Conservation (phyloP, 306 rosid genomes). For the Notholithocarpus densiflorus region DNA sequence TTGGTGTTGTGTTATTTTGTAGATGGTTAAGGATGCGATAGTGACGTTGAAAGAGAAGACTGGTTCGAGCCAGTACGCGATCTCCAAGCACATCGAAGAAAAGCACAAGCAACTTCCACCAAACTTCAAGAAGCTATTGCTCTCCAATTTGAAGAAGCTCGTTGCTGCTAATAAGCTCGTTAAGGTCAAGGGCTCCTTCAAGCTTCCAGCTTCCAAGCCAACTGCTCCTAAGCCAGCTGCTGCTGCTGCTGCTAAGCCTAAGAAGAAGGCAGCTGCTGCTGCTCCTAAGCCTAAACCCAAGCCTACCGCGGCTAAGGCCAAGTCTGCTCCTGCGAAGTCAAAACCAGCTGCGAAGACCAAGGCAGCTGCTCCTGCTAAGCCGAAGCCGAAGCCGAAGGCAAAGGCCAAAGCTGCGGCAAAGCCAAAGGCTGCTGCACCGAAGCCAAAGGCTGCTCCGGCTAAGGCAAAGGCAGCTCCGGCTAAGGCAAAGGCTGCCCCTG, state of each 20-base stretch:
- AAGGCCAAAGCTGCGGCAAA: constrained; percentile 23
- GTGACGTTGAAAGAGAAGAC: constrained; percentile 65
- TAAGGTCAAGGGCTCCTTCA: constrained; percentile 75
- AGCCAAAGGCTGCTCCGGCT: constrained; percentile 30
- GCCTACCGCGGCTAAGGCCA: constrained; percentile 29
- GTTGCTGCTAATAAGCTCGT: constrained; percentile 62
- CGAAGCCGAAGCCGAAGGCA: constrained; percentile 29
- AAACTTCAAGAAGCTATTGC: constrained; percentile 66
- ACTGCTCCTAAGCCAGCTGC: constrained; percentile 12
- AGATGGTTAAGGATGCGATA: constrained; percentile 92
- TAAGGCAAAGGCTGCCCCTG: constrained; percentile 30
- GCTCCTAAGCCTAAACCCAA: constrained; percentile 38
- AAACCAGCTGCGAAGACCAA: constrained; percentile 21
- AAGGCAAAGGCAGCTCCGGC: constrained; percentile 32
- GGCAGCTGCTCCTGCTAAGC: constrained; percentile 14
- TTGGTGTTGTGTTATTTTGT: not conserved
- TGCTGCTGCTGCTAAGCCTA: constrained; percentile 15
- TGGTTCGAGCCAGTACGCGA: constrained; percentile 92
- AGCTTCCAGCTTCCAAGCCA: constrained; percentile 36
- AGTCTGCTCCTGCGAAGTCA: constrained; percentile 27
- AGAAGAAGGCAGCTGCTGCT: constrained; percentile 39
- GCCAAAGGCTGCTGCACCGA: constrained; percentile 24
- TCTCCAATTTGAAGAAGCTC: constrained; percentile 63
- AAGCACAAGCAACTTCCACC: constrained; percentile 66
- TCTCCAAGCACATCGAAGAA: constrained; percentile 68